Conservation (phyloP, 2,329 filamentous ascomycete species). For the Colletotrichum melonis region DNA sequence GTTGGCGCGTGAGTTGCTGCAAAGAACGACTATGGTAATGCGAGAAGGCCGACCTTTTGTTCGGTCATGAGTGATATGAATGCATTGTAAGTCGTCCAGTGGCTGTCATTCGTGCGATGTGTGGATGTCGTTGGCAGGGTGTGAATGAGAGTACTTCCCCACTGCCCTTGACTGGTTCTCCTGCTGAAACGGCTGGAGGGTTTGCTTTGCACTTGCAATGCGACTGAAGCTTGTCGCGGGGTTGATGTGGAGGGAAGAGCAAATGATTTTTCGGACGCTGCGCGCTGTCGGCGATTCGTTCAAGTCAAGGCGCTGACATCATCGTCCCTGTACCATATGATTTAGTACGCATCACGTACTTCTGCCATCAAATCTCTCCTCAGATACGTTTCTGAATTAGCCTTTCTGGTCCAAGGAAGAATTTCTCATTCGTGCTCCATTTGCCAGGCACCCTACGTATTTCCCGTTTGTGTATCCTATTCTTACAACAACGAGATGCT, state of each 20-base stretch:
- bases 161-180: neutral
- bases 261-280: neutral
- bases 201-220: neutral
- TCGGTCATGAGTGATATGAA: neutral
- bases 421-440: neutral
- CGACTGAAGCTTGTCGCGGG: neutral
- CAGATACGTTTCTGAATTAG: neutral
- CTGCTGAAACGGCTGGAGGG: neutral
- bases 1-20: neutral
- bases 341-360: neutral
- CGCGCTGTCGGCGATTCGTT: neutral
- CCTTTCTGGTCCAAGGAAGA: neutral
- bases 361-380: neutral
- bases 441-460: neutral
- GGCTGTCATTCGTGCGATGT: neutral
- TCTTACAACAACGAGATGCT: neutral
- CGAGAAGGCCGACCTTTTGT: neutral
- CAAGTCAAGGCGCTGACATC: conserved; percentile 17
- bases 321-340: neutral
- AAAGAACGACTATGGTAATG: neutral
- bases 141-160: neutral
- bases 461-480: neutral
- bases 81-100: neutral
- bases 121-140: neutral
- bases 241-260: neutral